Evolutionary conservation across 2,329 filamentous ascomycete genomes (phyloP).

Genomic region (Verticillium dahliae): DNA sequence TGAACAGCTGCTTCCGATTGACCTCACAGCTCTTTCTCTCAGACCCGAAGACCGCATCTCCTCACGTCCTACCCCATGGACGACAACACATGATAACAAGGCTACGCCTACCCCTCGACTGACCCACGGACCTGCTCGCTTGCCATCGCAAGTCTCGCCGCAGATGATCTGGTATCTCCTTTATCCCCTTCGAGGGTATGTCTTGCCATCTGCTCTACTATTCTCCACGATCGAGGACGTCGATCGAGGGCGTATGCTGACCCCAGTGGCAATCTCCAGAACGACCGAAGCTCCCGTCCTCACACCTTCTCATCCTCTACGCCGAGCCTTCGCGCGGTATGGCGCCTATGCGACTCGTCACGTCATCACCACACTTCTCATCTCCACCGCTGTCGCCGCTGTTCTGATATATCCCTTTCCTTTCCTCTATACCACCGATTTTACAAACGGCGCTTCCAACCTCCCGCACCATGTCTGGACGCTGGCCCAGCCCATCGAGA

Average conservation of each 20-base stretch:
- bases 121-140: not conserved
- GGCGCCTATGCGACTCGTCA: slow-evolving; percentile 65
- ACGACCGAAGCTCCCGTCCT: slow-evolving; percentile 69
- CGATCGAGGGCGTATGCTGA: not conserved
- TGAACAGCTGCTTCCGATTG: too few species aligned
- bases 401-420: slow-evolving; percentile 68
- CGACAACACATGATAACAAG: not conserved
- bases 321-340: slow-evolving; percentile 59
- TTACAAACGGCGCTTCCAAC: slow-evolving; percentile 63
- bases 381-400: slow-evolving; percentile 66
- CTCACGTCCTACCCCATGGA: not conserved
- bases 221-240: not conserved
- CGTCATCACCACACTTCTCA: slow-evolving; percentile 66
- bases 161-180: slow-evolving; percentile 71
- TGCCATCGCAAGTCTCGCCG: slow-evolving; percentile 8
- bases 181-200: slow-evolving; percentile 71
- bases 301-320: slow-evolving; percentile 57
- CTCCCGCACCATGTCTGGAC: slow-evolving; percentile 79
- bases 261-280: slow-evolving; percentile 31
- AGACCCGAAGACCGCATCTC: not conserved
- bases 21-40: too few species aligned
- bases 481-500: slow-evolving; percentile 57
- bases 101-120: not conserved
- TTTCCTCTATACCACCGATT: slow-evolving; percentile 67
- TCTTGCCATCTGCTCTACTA: slow-evolving; percentile 12